Conservation (phyloP, 2,329 filamentous ascomycete species). For the Lachnellula arida region DNA sequence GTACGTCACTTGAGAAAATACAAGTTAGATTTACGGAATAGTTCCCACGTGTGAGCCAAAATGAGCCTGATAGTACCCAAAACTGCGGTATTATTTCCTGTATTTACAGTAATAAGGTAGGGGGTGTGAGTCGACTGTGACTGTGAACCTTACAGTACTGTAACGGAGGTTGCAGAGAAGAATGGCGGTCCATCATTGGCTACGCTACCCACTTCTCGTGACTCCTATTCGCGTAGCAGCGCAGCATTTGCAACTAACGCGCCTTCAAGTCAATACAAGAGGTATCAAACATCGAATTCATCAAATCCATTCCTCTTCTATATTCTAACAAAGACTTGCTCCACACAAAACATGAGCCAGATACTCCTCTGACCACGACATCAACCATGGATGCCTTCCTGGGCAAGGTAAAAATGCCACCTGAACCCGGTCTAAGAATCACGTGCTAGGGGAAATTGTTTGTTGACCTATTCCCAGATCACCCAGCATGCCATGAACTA, state of each 20-base stretch:
- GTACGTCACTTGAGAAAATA: no score
- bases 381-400: constrained; percentile 43
- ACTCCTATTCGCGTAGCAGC: background rate
- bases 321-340: no score
- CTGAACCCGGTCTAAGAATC: constrained; percentile 1
- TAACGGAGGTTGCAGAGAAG: background rate
- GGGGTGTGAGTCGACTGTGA: background rate
- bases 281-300: background rate
- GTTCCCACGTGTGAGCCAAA: no score
- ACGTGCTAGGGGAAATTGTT: constrained; percentile 15
- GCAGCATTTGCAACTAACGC: background rate
- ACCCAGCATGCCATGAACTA: constrained; percentile 68
- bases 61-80: background rate
- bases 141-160: background rate
- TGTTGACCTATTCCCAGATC: constrained; percentile 39
- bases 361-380: background rate
- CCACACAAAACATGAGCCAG: background rate
- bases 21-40: no score
- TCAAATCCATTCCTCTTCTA: no score
- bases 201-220: background rate
- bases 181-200: background rate
- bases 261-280: background rate
- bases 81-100: background rate
- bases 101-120: background rate
- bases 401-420: constrained; percentile 44